A percentile compares a stretch with the other conserved stretches of the same genome.
Conservation (phyloP, 2,329 filamentous ascomycete genomes). For the Cadophora gregata region DNA sequence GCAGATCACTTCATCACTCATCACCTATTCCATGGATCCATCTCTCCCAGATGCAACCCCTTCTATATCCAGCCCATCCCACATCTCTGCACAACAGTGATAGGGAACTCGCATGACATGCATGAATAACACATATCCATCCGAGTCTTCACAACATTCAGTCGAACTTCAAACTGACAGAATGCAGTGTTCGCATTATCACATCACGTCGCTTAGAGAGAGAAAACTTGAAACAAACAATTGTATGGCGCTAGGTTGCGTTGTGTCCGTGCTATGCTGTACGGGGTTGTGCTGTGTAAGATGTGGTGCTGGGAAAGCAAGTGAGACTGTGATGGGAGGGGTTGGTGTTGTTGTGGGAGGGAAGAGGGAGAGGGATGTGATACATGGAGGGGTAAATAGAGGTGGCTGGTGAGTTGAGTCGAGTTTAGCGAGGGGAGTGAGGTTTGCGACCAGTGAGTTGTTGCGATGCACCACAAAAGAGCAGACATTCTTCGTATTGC, state of each 20-base stretch:
- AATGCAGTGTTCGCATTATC: neutral
- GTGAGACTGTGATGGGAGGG: neutral
- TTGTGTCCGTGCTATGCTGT: neutral
- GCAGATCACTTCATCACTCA: too few relatives aligned
- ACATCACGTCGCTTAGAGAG: too few relatives aligned
- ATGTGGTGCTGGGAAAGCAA: constrained; percentile 1
- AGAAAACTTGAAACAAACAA: constrained; percentile 6
- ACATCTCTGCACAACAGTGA: neutral
- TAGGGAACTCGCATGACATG: neutral
- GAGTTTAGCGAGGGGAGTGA: too few relatives aligned
- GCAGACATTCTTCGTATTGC: too few relatives aligned
- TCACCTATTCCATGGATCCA: too few relatives aligned
- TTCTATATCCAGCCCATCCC: neutral
- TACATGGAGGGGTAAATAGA: constrained; percentile 10
- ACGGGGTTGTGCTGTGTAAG: neutral
- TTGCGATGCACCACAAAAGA: neutral
- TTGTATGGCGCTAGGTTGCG: neutral
- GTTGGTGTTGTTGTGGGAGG: neutral
- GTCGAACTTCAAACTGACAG: neutral
- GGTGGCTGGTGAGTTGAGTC: constrained; percentile 10
- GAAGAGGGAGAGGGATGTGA: neutral
- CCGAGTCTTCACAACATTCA: neutral
- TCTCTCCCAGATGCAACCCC: neutral
- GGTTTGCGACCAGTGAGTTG: too few relatives aligned
- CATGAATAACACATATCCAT: neutral